Conservation (phyloP, 805 yeast genomes). For the Jamesozyma gamospora region DNA sequence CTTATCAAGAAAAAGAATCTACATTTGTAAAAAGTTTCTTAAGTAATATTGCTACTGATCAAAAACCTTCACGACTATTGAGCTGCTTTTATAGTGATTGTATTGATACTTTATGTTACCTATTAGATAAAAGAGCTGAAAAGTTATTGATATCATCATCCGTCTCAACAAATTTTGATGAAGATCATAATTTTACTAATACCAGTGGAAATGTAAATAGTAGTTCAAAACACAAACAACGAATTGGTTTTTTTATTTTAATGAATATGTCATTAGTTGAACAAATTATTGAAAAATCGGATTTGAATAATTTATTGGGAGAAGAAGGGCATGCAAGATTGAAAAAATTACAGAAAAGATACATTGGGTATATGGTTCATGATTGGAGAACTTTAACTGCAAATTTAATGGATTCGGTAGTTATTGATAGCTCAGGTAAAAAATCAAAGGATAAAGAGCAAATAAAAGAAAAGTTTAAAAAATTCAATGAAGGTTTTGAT, state of each 20-base stretch:
- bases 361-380: constrained; percentile 56
- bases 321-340: constrained; percentile 49
- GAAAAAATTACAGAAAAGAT: constrained; percentile 61
- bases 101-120: constrained; percentile 60
- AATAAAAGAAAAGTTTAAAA: constrained; percentile 74
- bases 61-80: constrained; percentile 38
- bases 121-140: constrained; percentile 52
- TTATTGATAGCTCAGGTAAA: constrained; percentile 39
- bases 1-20: constrained; percentile 27
- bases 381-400: constrained; percentile 78
- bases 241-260: constrained; percentile 59
- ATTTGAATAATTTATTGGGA: constrained; percentile 46
- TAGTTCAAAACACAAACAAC: constrained; percentile 27
- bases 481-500: constrained; percentile 77
- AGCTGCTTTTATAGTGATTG: constrained; percentile 67
- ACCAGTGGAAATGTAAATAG: constrained; percentile 8
- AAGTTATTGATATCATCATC: constrained; percentile 17
- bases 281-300: constrained; percentile 54
- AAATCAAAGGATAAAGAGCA: constrained; percentile 69
- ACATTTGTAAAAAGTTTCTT: constrained; percentile 12
- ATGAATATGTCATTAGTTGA: constrained; percentile 69
- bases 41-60: constrained; percentile 1
- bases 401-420: constrained; percentile 68
- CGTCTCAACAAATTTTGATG: background rate
- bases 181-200: constrained; percentile 8